Percentiles rank a stretch among this genome's conserved stretches.
Evolutionary conservation across 2,329 filamentous ascomycete genomes (phyloP).

Genomic region (Exophiala viscosa): DNA sequence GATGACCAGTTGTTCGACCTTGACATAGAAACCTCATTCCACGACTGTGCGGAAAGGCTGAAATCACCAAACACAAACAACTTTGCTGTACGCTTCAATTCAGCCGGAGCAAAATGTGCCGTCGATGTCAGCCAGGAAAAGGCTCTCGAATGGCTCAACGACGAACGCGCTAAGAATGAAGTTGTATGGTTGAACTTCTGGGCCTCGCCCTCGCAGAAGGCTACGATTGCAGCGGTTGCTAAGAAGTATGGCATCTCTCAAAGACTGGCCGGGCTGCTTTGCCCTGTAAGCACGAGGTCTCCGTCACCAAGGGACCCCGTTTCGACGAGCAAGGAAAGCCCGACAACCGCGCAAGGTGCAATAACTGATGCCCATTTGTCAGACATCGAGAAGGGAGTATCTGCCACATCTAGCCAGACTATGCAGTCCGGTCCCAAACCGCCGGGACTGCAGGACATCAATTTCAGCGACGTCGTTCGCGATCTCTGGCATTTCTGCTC

Average conservation of each 20-base stretch:
- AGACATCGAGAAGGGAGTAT: constrained; percentile 13
- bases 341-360: neutral
- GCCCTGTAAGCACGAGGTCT: constrained; percentile 8
- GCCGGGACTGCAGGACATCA: constrained; percentile 1
- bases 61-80: constrained; percentile 34
- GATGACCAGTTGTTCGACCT: constrained; percentile 30
- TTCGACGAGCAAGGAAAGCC: neutral
- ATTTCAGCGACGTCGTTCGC: constrained; percentile 54
- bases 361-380: neutral
- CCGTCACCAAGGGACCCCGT: neutral
- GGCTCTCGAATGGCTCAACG: constrained; percentile 8
- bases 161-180: neutral
- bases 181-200: constrained; percentile 24
- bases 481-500: constrained; percentile 74
- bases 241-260: constrained; percentile 34
- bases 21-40: constrained; percentile 35
- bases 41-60: constrained; percentile 31
- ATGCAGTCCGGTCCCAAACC: constrained; percentile 2
- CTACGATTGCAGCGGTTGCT: constrained; percentile 13
- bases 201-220: constrained; percentile 12
- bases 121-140: constrained; percentile 32
- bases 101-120: constrained; percentile 40
- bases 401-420: neutral
- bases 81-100: constrained; percentile 44
- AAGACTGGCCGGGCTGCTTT: constrained; percentile 35